Evolutionary conservation across 371 early-diverging fungal species (phyloP).

Genomic region (Rhizopus sp.): DNA sequence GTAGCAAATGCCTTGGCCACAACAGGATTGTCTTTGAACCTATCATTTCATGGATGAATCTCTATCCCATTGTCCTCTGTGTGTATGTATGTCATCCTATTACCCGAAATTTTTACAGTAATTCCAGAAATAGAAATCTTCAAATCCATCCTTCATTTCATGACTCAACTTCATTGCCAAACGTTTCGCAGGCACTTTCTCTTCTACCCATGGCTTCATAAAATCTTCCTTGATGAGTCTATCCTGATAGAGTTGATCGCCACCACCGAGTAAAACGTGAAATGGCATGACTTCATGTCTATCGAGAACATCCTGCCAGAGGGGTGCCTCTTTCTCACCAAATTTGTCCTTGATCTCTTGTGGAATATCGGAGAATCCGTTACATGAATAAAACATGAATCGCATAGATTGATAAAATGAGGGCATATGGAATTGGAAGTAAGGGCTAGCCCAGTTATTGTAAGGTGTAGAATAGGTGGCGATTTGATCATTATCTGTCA

Average conservation of each 20-base stretch:
- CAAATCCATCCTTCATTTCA: conserved; percentile 55
- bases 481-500: conserved; percentile 20
- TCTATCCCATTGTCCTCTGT: background rate
- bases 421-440: conserved; percentile 23
- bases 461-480: conserved; percentile 23
- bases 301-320: conserved; percentile 77
- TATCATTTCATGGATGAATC: conserved; percentile 2
- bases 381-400: conserved; percentile 43
- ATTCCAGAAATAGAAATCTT: conserved; percentile 72
- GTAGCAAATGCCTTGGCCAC: conserved; percentile 62
- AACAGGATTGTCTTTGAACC: conserved; percentile 30
- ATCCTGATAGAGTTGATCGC: conserved; percentile 84
- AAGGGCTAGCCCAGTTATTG: conserved; percentile 23
- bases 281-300: conserved; percentile 71
- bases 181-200: conserved; percentile 49
- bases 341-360: conserved; percentile 52
- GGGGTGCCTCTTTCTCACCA: conserved; percentile 57
- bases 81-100: no score
- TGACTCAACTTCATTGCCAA: conserved; percentile 39
- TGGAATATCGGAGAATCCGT: conserved; percentile 65
- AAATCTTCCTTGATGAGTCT: conserved; percentile 51
- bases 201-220: conserved; percentile 63
- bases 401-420: conserved; percentile 26
- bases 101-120: conserved; percentile 70
- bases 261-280: conserved; percentile 81